Evolutionary conservation across 805 yeast genomes (phyloP).

Genomic region (Myxozyma neglecta): DNA sequence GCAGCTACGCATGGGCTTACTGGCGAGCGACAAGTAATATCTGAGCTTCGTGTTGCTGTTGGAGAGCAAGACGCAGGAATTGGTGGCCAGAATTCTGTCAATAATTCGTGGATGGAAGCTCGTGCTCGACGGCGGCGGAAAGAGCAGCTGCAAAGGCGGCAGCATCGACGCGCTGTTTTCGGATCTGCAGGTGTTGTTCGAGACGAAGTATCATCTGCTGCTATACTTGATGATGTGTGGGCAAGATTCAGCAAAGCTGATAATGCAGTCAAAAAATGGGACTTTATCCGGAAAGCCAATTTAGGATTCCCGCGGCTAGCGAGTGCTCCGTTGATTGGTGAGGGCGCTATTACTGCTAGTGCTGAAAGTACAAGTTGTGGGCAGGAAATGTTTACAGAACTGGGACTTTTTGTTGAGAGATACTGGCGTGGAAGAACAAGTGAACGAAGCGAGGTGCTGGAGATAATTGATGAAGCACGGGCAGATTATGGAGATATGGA

Average conservation of each 20-base stretch:
- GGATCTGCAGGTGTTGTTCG: conserved; percentile 9
- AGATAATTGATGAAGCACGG: conserved; percentile 7
- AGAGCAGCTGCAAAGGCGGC: not conserved
- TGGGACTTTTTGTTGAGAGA: conserved; percentile 4
- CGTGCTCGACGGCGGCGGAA: conserved; percentile 3
- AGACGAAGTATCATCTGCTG: not conserved
- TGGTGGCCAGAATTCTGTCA: conserved; percentile 7
- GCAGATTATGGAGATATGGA: not conserved
- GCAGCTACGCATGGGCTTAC: conserved; percentile 11
- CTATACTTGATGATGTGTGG: not conserved
- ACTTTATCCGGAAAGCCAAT: conserved; percentile 1
- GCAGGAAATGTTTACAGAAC: not conserved
- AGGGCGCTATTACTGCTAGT: not conserved
- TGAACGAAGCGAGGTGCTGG: conserved; percentile 11
- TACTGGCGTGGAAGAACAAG: not conserved
- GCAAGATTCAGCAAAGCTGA: not conserved
- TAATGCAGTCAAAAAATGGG: not conserved
- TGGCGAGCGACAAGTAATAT: conserved; percentile 10
- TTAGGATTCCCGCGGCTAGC: conserved; percentile 3
- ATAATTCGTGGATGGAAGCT: conserved; percentile 9
- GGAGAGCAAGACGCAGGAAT: not conserved
- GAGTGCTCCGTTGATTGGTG: not conserved
- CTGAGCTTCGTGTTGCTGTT: not conserved
- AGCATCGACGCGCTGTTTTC: not conserved
- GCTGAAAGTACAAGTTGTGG: not conserved